Evolutionary conservation across 176 grass and related monocot genomes (phyloP).

Genomic region (Bromus sterilis): DNA sequence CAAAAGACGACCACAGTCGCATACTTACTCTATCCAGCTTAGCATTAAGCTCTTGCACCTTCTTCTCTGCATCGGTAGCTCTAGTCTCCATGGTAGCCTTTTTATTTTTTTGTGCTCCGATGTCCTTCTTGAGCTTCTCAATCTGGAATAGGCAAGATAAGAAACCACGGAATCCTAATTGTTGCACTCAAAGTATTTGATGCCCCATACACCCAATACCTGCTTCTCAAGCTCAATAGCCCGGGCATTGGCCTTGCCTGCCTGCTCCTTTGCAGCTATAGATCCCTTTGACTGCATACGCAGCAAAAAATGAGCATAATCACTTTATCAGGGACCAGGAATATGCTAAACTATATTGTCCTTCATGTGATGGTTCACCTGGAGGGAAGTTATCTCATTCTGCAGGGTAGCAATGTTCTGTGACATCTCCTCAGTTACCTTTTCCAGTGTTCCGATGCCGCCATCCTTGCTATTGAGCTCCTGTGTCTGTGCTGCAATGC

Average conservation of each 20-base stretch:
- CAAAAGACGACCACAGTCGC: not conserved
- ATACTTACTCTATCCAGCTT: constrained; percentile 70
- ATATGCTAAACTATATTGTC: not conserved
- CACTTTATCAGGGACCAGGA: not conserved
- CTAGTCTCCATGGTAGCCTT: constrained; percentile 46
- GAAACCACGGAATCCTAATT: not conserved
- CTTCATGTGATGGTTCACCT: constrained; percentile 23
- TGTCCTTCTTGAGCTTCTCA: constrained; percentile 54
- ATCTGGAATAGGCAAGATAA: constrained; percentile 32
- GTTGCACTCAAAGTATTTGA: not conserved
- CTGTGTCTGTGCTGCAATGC: constrained; percentile 31
- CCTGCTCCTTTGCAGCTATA: constrained; percentile 48
- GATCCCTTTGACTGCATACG: constrained; percentile 37
- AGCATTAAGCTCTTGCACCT: constrained; percentile 48
- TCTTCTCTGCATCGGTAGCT: constrained; percentile 45
- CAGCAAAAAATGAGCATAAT: not conserved
- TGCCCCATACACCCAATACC: constrained; percentile 28
- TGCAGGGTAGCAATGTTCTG: constrained; percentile 46
- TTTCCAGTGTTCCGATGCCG: constrained; percentile 34
- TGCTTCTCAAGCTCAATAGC: constrained; percentile 61
- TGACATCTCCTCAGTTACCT: constrained; percentile 38
- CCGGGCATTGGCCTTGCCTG: constrained; percentile 31
- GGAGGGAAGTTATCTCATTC: constrained; percentile 49
- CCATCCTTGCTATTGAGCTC: constrained; percentile 70
- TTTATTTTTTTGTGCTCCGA: constrained; percentile 38